Conservation (phyloP, 768 basidiomycete species). For the Tulasnella sp. region DNA sequence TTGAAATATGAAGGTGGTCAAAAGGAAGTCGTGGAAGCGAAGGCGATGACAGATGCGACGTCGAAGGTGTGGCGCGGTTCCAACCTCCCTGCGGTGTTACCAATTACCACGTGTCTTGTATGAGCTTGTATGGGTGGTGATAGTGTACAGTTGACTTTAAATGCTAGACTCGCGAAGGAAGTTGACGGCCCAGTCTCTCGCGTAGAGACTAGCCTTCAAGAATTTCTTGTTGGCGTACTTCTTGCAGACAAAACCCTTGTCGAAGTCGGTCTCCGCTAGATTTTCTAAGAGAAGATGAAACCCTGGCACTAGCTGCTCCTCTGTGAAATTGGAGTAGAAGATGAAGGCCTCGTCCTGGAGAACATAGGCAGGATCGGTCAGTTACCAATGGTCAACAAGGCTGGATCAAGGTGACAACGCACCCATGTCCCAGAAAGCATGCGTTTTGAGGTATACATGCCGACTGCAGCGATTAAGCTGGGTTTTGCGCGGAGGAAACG, state of each 20-base stretch:
- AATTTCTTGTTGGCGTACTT: slow-evolving; percentile 98
- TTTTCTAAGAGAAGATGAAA: slow-evolving; percentile 75
- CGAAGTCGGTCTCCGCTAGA: slow-evolving; percentile 66
- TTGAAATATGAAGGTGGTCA: neutral
- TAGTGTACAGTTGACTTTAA: neutral
- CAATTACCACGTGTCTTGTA: too few species aligned
- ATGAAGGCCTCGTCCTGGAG: slow-evolving; percentile 78
- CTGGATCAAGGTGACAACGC: slow-evolving; percentile 30
- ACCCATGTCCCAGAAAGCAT: slow-evolving; percentile 98
- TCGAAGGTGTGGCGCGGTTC: too few species aligned
- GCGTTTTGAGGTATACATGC: slow-evolving; percentile 89
- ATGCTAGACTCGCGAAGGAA: neutral
- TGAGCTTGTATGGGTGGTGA: too few species aligned
- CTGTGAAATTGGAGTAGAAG: slow-evolving; percentile 85
- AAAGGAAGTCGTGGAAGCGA: neutral
- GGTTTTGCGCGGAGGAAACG: slow-evolving; percentile 91
- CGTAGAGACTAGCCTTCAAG: slow-evolving; percentile 50
- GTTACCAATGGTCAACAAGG: neutral
- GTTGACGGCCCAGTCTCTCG: slow-evolving; percentile 16
- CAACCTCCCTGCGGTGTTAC: too few species aligned
- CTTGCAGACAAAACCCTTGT: slow-evolving; percentile 79
- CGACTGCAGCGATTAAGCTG: slow-evolving; percentile 84
- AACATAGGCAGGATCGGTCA: neutral
- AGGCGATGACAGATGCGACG: too few species aligned
- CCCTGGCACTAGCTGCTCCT: slow-evolving; percentile 73